Base-by-base conservation (phyloP, 139 green algal species). In the Picochlorum sp. region DNA sequence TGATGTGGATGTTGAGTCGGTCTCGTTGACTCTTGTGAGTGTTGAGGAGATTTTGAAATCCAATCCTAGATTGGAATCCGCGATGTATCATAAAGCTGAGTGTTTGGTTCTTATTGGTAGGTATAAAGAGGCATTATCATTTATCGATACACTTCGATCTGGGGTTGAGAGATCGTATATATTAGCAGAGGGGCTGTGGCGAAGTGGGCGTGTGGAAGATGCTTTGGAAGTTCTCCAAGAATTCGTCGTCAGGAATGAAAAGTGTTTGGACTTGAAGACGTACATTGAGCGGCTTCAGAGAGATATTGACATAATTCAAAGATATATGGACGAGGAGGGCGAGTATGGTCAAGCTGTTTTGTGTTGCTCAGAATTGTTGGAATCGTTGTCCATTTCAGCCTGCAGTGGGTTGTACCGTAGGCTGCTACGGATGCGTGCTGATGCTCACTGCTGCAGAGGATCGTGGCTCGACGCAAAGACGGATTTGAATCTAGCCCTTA, bases 51-150 rank as follows among this genome's bases (percentile, higher is more conserved):
- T 41, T 63, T 30, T 60, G 34, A 14, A 69, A 75, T 64, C 57
- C 66, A 59, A 75, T 23, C 70, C 77, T 5, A 20, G 15, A 7
- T 47, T 76, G 30, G 55, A 76, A 14, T 45, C 63, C 26, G 76
- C 69, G 0, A 38, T 49, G 4, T 74, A 55, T 21, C 50, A 49
- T n/a, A 51, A 62, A 15, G 55, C 68, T 8, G 77, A 83, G 65
- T 74, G 67, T 2, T 60, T 83, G 13, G 66, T 84, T 20, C 52
- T 67, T 20, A 77, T 67, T 57, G 23, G 50, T 49, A 66, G 77
- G 3, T 80, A 70, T n/a, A 30, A 26, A 0, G 75, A 82, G 24
- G 77, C 77, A 4, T 18, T 54, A 13, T 60, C 51, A 15, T 54
- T 20, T 2, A 57, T 50, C 21, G 26, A 5, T 6, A 24, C n/a